Base-by-base conservation (phyloP, 2,329 filamentous ascomycete genomes). In the Aspergillus sp. region DNA sequence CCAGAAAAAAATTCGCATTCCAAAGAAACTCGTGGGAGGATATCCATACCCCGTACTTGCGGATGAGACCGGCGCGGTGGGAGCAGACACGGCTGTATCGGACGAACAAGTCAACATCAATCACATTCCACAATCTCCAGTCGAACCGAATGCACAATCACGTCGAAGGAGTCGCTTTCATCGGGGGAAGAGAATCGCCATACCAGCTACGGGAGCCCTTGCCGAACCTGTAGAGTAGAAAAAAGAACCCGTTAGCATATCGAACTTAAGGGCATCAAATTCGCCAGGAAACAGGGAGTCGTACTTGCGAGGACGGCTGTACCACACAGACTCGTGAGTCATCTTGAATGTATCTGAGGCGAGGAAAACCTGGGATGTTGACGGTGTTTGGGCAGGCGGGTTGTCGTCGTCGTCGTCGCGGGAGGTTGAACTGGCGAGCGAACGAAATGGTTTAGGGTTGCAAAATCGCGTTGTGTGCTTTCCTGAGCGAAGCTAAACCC, bases 41-140 rank as follows among this genome's bases (percentile, higher is more conserved):
- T 30, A 50, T 60, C 53, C 69, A 67, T 70, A 73, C 70, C 73
- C 94, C 93, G 83, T 99, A 99, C 84, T 99, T 99, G 84, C 94
- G 92, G 86, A 99, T 96, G 69, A 99, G 87, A 95, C 94, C 94
- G 73, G 94, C 93, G 75, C 85, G 87, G 89, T 99, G 93, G 75
- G 91, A 90, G 90, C 86, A 89, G 75, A 89, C 86, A 73, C 86
- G 87, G 83, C 86, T 89, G 50, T 54, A 45, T 54, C 48, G 50
- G 35, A 38, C 35, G 35, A 38, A 38, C 14, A n/a, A 38, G 35
- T 47, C 32, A 46, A 47, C 50, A 51, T 59, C 56, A 57, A 58
- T 69, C 58, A 69, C 61, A 57, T 51, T 51, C 26, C 35, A 22
- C 22, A 33, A 30, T 49, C 22, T 51, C 19, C 16, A 16, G 45